Conservation (phyloP, 1,284 basidiomycete species). For the Wolfiporia cocos region DNA sequence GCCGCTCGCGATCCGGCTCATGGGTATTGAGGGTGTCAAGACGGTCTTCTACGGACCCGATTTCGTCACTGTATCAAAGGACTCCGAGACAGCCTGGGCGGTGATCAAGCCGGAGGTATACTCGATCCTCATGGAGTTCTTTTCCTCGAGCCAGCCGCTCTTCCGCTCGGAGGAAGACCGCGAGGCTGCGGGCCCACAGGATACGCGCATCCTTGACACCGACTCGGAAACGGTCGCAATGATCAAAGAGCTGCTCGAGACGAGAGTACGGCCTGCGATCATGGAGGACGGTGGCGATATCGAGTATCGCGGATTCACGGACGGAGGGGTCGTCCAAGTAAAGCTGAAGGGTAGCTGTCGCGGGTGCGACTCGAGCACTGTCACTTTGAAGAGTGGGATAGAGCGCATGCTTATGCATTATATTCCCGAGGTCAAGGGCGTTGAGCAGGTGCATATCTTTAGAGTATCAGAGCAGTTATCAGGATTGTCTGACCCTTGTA, state of each 20-base stretch:
- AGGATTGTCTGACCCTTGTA: background rate
- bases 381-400: slow-evolving; percentile 93
- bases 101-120: slow-evolving; percentile 98
- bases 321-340: slow-evolving; percentile 59
- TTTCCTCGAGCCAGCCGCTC: slow-evolving; percentile 82
- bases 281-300: slow-evolving; percentile 94
- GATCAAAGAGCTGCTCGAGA: slow-evolving; percentile 98
- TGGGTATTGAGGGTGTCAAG: slow-evolving; percentile 89
- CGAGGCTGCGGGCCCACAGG: slow-evolving; percentile 82
- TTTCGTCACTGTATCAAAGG: slow-evolving; percentile 96
- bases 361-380: slow-evolving; percentile 89
- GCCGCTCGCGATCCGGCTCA: slow-evolving; percentile 87
- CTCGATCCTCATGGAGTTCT: slow-evolving; percentile 96
- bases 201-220: slow-evolving; percentile 93
- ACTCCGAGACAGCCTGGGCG: slow-evolving; percentile 81
- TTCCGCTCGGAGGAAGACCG: slow-evolving; percentile 79
- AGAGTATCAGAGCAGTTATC: background rate
- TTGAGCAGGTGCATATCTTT: slow-evolving; percentile 73
- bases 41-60: slow-evolving; percentile 95
- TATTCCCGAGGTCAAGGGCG: slow-evolving; percentile 95
- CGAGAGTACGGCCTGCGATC: slow-evolving; percentile 91
- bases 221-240: slow-evolving; percentile 98
- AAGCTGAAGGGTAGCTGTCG: slow-evolving; percentile 96
- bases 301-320: slow-evolving; percentile 73
- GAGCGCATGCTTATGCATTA: slow-evolving; percentile 99